These are phyloP conservation scores for Verticillium dahliae DNA, from an alignment of 2,329 filamentous ascomycete species.

Conservation along the genomic window DNA sequence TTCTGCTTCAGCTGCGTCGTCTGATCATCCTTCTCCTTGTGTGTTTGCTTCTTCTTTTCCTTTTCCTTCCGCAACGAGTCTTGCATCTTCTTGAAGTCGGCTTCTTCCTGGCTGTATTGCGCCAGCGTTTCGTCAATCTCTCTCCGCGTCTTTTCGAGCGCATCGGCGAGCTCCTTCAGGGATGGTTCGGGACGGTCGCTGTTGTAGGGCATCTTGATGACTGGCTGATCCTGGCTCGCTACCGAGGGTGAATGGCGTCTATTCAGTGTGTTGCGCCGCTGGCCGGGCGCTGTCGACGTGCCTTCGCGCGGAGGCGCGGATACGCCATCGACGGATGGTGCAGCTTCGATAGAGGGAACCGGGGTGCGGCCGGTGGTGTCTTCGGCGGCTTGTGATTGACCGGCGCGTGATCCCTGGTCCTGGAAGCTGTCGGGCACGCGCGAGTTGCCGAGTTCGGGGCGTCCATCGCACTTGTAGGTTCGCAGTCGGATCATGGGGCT, in stretches of 20 bases:
- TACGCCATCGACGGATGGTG: slow-evolving; percentile 53
- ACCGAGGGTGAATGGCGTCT: slow-evolving; percentile 56
- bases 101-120: slow-evolving; percentile 65
- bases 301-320: slow-evolving; percentile 60
- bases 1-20: slow-evolving; percentile 79
- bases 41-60: slow-evolving; percentile 66
- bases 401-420: slow-evolving; percentile 36
- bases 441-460: slow-evolving; percentile 51
- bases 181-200: slow-evolving; percentile 57
- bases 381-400: slow-evolving; percentile 25
- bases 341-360: slow-evolving; percentile 55
- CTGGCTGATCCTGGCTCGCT: slow-evolving; percentile 38
- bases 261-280: slow-evolving; percentile 62
- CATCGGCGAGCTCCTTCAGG: slow-evolving; percentile 72
- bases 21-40: slow-evolving; percentile 87
- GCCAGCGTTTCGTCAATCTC: slow-evolving; percentile 76
- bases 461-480: slow-evolving; percentile 62
- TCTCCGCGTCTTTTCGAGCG: slow-evolving; percentile 70
- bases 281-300: slow-evolving; percentile 30
- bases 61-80: slow-evolving; percentile 69
- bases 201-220: slow-evolving; percentile 26
- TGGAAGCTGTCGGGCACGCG: slow-evolving; percentile 50
- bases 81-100: slow-evolving; percentile 60
- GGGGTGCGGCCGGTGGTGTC: slow-evolving; percentile 39
- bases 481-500: slow-evolving; percentile 79